Percentiles rank a stretch among this genome's conserved stretches.
These are phyloP conservation scores for Dillenia suffruticosa DNA, from an alignment of 164 flowering plant species.

Conservation along the genomic window DNA sequence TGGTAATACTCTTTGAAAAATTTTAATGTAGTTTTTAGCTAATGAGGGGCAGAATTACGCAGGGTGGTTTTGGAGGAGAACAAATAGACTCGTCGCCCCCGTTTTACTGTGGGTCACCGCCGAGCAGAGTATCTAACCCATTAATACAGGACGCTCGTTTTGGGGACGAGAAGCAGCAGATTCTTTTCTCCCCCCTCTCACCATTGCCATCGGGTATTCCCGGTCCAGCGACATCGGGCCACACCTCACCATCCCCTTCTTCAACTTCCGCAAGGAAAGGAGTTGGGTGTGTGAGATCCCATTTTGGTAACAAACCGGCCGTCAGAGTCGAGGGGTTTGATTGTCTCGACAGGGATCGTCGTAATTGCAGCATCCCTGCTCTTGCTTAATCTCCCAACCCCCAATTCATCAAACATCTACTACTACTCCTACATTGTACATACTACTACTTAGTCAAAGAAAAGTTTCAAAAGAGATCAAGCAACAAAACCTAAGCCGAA, in stretches of 20 bases:
- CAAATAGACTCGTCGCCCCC: constrained; percentile 65
- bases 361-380: constrained; percentile 60
- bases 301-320: constrained; percentile 61
- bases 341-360: constrained; percentile 58
- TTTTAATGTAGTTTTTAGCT: too few relatives aligned
- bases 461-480: too few relatives aligned
- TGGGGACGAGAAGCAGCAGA: constrained; percentile 32
- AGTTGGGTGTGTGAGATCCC: constrained; percentile 36
- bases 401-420: neutral
- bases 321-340: constrained; percentile 73
- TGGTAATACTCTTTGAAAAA: too few relatives aligned
- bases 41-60: constrained; percentile 1
- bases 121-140: constrained; percentile 77
- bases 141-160: constrained; percentile 62
- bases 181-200: constrained; percentile 17
- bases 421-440: too few relatives aligned
- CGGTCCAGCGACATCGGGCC: constrained; percentile 18
- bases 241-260: constrained; percentile 21
- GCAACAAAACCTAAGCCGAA: too few relatives aligned
- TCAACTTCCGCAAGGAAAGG: constrained; percentile 41
- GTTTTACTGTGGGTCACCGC: constrained; percentile 74
- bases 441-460: too few relatives aligned
- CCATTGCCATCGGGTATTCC: constrained; percentile 12
- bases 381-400: constrained; percentile 34
- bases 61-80: constrained; percentile 39